Evolutionary conservation across 2,329 filamentous ascomycete genomes (phyloP), one percentile per base, ranked within the genome.

Genomic region (Neocucurbitaria cava): DNA sequence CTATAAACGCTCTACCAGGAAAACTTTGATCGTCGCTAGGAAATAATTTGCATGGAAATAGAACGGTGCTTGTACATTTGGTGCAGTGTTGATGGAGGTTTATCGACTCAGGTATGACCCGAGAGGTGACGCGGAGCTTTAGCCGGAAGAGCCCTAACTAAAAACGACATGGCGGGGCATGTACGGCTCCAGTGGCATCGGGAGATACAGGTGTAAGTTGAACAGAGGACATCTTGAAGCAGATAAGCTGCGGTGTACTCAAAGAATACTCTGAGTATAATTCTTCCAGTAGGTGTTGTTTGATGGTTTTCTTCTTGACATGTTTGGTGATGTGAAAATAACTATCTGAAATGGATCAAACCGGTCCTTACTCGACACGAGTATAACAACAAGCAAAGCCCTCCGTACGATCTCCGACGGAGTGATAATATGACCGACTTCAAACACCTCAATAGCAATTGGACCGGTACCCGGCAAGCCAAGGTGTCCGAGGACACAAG

Each of bases 401-500:
- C 30, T 31, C 9, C 10, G 13, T 7, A 31, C 13, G 13, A 31
- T 13, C 5, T n/a, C 5, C 15, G 15, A 24, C 20, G 10, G 6
- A 40, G 20, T 10, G 21, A 24, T n/a, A 13, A 11, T 17, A 15
- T 24, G 20, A 18, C 38, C 6, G 18, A 24, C n/a, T 13, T 23
- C 24, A 30, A 26, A 18, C 41, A 21, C 18, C 18, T 21, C 23
- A 18, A 8, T 15, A 3, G 11, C 18, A 11, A 40, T 24, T 40
- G 36, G 36, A 10, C 30, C 48, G 48, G 48, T 21, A n/a, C 20
- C 23, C 45, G 46, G 42, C 42, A 42, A 8, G 13, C 23, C 53
- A 56, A 56, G 56, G 30, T 46, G 28, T 59, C 56, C 48, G 33
- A 38, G 31, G 5, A 20, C 6, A 13, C 11, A 36, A 26, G 31